A percentile compares a stretch with the other conserved stretches of the same genome.
Conservation (phyloP, 1,284 basidiomycete genomes). For the Moesziomyces sp. region DNA sequence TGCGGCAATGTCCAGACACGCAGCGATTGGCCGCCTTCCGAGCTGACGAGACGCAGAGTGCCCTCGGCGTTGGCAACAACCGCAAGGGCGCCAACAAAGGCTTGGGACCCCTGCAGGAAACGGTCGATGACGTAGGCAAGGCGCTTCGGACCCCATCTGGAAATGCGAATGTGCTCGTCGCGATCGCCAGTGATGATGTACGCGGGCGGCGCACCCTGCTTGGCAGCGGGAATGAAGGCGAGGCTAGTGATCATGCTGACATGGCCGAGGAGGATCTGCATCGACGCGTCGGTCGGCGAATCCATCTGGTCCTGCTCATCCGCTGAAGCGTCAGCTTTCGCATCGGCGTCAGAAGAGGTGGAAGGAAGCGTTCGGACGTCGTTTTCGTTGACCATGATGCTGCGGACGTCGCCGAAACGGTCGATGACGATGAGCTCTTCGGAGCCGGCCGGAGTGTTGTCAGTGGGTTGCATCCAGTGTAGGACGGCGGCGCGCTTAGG, state of each 20-base stretch:
- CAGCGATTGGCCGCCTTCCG: conserved; percentile 54
- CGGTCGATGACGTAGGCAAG: conserved; percentile 56
- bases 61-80: conserved; percentile 32
- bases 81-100: conserved; percentile 54
- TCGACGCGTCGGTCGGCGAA: conserved; percentile 37
- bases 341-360: not conserved
- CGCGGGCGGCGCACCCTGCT: conserved; percentile 15
- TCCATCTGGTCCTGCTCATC: conserved; percentile 51
- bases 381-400: conserved; percentile 39
- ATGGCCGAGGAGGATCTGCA: conserved; percentile 58
- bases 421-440: conserved; percentile 57
- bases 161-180: conserved; percentile 67
- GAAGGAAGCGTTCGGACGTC: conserved; percentile 22
- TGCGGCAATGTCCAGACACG: conserved; percentile 51
- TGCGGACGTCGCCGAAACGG: conserved; percentile 61
- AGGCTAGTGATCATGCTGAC: conserved; percentile 61
- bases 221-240: conserved; percentile 42
- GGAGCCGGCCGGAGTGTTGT: conserved; percentile 20
- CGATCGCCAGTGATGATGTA: conserved; percentile 60
- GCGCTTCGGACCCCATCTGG: conserved; percentile 59
- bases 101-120: conserved; percentile 56
- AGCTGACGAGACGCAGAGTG: conserved; percentile 39
- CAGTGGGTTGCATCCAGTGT: conserved; percentile 45
- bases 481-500: conserved; percentile 61
- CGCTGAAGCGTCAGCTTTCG: not conserved